Evolutionary conservation across 169 alveolate species (phyloP), one percentile per base, ranked within the genome.

Genomic region (Plasmodium coatneyi): DNA sequence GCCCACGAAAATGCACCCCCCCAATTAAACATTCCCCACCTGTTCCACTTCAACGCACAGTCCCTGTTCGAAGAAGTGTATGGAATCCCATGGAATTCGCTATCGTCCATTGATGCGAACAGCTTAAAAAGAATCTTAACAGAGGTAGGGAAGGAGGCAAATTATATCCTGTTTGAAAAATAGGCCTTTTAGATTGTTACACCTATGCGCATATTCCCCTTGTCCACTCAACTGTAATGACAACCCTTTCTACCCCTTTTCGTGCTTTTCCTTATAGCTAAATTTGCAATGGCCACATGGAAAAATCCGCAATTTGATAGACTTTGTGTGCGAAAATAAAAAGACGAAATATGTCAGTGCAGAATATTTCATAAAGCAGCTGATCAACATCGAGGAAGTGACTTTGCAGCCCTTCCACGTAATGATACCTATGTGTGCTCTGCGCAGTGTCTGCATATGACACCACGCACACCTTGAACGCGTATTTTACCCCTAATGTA

Each of bases 281-380:
- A 89, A 89, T 89, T 89, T 89, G 71, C 78, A 78, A 49, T 89
- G 94, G 94, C 94, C 94, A 80, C 94, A 89, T 56, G 94, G 94
- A 49, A 89, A 89, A 80, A 80, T 89, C 22, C 71, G 90, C 41
- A 89, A 89, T 66, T 70, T 89, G 74, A 89, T 89, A 60, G 94
- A 89, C 30, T 89, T 89, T 79, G 94, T 89, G 32, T 89, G 94
- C 34, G 94, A 89, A 89, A 89, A 80, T 79, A 89, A 89, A 46
- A 89, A 89, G 52, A 89, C 87, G 39, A 89, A 79, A 89, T 89
- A 79, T 66, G 94, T 89, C n/a, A 89, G 94, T 89, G 87, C 94
- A 14, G 94, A 89, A 46, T 89, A 89, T 80, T 89, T 89, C 70
- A 89, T 89, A 79, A 89, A 89, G 54, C 94, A 89, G 79, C 49